These are phyloP conservation scores for Ascochyta rabiei DNA, from an alignment of 2,329 filamentous ascomycete species.

Conservation along the genomic window DNA sequence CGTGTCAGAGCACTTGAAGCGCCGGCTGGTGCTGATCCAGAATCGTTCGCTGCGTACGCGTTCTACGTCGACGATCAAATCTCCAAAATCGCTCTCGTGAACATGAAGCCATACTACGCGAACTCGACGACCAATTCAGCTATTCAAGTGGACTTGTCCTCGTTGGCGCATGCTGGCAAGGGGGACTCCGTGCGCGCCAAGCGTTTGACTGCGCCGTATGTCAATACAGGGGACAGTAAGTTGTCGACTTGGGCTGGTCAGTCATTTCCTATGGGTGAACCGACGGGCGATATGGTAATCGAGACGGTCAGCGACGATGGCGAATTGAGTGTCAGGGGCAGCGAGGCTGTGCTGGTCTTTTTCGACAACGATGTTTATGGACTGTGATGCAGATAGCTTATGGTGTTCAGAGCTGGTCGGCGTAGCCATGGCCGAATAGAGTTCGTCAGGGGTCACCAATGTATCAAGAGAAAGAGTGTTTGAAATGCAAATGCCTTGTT, in stretches of 20 bases:
- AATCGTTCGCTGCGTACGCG: conserved; percentile 15
- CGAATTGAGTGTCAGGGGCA: conserved; percentile 7
- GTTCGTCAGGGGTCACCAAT: no score
- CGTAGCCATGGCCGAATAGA: no score
- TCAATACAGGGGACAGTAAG: neutral
- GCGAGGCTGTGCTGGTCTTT: conserved; percentile 15
- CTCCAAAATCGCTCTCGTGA: conserved; percentile 13
- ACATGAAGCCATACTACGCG: conserved; percentile 18
- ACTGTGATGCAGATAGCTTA: neutral
- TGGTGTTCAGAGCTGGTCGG: no score
- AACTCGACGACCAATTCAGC: conserved; percentile 4
- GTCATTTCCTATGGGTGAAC: conserved; percentile 13
- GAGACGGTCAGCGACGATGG: conserved; percentile 1
- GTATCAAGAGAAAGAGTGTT: no score
- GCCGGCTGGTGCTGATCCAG: neutral
- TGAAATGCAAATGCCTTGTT: no score
- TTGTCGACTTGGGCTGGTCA: conserved; percentile 13
- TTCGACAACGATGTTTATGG: conserved; percentile 9
- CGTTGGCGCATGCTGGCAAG: no score
- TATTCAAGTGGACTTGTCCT: neutral
- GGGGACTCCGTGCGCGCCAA: no score
- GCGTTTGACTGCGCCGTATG: no score
- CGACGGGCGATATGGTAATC: conserved; percentile 1
- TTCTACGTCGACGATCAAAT: conserved; percentile 13
- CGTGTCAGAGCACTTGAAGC: no score